Evolutionary conservation across 805 yeast species (phyloP).

Genomic region (Yamadazyma takamatsuzukensis): DNA sequence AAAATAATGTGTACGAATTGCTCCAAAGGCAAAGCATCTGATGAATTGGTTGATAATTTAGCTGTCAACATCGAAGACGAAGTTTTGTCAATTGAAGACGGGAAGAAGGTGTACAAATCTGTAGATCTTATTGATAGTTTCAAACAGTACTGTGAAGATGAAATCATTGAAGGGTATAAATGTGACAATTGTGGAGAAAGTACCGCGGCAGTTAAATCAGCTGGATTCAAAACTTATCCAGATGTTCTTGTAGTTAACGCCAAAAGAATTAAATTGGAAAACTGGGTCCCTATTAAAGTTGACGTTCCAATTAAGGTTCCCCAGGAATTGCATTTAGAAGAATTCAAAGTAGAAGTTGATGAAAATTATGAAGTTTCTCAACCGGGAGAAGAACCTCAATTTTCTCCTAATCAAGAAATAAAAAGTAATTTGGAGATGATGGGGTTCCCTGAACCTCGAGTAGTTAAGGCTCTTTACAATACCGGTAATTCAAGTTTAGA

Average conservation of each 20-base stretch:
- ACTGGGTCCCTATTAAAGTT: slow-evolving; percentile 87
- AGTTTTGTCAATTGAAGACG: slow-evolving; percentile 33
- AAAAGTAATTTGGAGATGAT: slow-evolving; percentile 58
- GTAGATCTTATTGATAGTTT: slow-evolving; percentile 53
- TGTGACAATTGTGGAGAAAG: slow-evolving; percentile 53
- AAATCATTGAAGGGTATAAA: slow-evolving; percentile 53
- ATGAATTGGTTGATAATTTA: slow-evolving; percentile 58
- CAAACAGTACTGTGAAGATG: slow-evolving; percentile 40
- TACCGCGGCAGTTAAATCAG: slow-evolving; percentile 35
- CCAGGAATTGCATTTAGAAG: slow-evolving; percentile 42
- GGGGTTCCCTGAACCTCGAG: slow-evolving; percentile 81
- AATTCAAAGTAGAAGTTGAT: slow-evolving; percentile 24
- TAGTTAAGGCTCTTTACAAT: slow-evolving; percentile 61
- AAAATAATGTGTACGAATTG: slow-evolving; percentile 60
- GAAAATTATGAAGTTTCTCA: slow-evolving; percentile 29
- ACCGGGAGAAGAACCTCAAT: slow-evolving; percentile 16
- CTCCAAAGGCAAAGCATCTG: slow-evolving; percentile 52
- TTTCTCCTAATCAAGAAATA: slow-evolving; percentile 54
- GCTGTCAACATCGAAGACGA: slow-evolving; percentile 55
- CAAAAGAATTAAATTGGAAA: slow-evolving; percentile 75
- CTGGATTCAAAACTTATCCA: slow-evolving; percentile 63
- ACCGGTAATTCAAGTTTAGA: slow-evolving; percentile 69
- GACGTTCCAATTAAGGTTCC: slow-evolving; percentile 65
- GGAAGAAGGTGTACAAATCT: slow-evolving; percentile 43
- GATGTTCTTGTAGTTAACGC: slow-evolving; percentile 67